Percentiles rank a stretch among this genome's conserved stretches.
Evolutionary conservation across 2,329 filamentous ascomycete species (phyloP).

Genomic region (Aureobasidium sp.): DNA sequence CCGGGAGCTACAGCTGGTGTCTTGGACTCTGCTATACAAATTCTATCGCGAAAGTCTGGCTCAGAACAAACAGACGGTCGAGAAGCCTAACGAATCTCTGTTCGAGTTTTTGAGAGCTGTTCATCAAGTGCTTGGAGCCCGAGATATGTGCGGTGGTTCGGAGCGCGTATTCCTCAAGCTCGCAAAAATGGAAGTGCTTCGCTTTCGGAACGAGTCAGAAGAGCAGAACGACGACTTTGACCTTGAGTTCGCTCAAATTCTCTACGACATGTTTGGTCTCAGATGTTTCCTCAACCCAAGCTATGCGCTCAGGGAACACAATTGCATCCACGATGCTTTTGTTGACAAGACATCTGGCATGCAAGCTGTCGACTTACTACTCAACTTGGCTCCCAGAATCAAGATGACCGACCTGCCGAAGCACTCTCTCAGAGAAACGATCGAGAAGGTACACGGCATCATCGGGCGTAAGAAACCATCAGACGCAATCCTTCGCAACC

Average conservation of each 20-base stretch:
- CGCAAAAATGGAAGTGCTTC: constrained; percentile 86
- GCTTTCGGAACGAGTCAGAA: constrained; percentile 48
- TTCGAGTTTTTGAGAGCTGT: constrained; percentile 84
- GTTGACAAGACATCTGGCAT: constrained; percentile 85
- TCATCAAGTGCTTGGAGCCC: constrained; percentile 85
- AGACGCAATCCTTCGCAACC: constrained; percentile 86
- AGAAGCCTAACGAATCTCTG: constrained; percentile 72
- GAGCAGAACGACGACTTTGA: constrained; percentile 85
- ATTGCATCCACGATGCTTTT: constrained; percentile 75
- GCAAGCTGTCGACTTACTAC: constrained; percentile 84
- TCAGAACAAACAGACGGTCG: constrained; percentile 71
- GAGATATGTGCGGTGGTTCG: constrained; percentile 85
- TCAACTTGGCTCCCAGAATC: constrained; percentile 82
- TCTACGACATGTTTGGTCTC: constrained; percentile 85
- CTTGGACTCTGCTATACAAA: constrained; percentile 89
- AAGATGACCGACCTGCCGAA: constrained; percentile 93
- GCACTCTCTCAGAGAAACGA: constrained; percentile 88
- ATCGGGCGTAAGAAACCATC: constrained; percentile 82
- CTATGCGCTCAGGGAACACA: constrained; percentile 69
- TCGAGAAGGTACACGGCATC: constrained; percentile 93
- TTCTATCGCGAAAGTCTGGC: constrained; percentile 79
- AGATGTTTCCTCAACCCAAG: constrained; percentile 58
- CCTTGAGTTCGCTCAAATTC: constrained; percentile 84
- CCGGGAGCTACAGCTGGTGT: constrained; percentile 86
- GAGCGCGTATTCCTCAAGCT: constrained; percentile 92